Percentiles rank a stretch among this genome's conserved stretches.
Conservation (phyloP, 1,284 basidiomycete genomes). For the Cutaneotrichosporon sp. region DNA sequence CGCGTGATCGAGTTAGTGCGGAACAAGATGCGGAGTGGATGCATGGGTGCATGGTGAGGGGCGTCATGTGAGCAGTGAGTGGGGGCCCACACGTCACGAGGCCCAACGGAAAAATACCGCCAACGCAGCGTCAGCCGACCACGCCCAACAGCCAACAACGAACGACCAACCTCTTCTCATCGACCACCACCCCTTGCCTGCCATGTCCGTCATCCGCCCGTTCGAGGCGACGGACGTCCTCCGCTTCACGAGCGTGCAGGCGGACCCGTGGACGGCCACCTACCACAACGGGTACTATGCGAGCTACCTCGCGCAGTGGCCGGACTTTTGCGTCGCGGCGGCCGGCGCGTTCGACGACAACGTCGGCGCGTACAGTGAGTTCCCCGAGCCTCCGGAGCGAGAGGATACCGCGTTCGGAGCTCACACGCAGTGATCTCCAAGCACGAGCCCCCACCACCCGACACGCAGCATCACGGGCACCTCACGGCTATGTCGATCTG, state of each 20-base stretch:
- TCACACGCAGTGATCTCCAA: conserved; percentile 49
- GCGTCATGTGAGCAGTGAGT: neutral
- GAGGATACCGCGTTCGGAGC: no score
- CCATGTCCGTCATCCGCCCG: conserved; percentile 57
- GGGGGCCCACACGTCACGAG: neutral
- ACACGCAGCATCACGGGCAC: conserved; percentile 52
- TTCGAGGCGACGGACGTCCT: conserved; percentile 56
- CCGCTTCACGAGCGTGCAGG: conserved; percentile 57
- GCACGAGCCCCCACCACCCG: conserved; percentile 51
- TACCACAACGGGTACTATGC: conserved; percentile 51
- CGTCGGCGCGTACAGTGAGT: conserved; percentile 45
- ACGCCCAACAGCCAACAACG: neutral
- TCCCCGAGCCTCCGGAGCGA: no score
- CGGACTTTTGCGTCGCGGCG: conserved; percentile 42
- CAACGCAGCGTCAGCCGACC: neutral
- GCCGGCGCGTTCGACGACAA: conserved; percentile 30
- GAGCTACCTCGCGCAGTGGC: conserved; percentile 49
- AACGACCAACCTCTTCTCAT: neutral
- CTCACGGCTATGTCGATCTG: conserved; percentile 53
- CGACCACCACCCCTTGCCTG: neutral
- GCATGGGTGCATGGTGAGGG: neutral
- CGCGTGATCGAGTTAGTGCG: neutral
- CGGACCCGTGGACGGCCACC: conserved; percentile 60
- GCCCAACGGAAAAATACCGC: neutral
- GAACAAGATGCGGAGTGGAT: neutral